phyloP scores from a whole-genome alignment of 2,329 filamentous ascomycete genomes.

The Microdochium nivale region DNA sequence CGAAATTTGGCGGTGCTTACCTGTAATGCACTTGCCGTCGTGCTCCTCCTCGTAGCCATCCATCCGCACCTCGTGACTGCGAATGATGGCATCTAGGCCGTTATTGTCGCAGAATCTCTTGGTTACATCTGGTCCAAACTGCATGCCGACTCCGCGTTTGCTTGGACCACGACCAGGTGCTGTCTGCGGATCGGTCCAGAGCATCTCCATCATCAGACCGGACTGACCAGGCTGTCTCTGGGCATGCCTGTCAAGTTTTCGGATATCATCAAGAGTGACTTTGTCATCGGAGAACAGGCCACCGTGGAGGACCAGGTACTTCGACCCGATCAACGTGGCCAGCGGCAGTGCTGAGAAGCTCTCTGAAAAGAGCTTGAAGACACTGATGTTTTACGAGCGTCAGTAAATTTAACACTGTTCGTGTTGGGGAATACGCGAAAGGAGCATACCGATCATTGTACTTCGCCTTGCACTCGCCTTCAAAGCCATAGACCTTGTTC shows the following conservation, averaged over 20 bases:
- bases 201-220: constrained; percentile 99
- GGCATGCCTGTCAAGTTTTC: constrained; percentile 82
- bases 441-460: constrained; percentile 67
- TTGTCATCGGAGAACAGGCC: constrained; percentile 96
- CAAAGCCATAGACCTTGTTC: constrained; percentile 97
- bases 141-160: constrained; percentile 92
- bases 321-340: constrained; percentile 83
- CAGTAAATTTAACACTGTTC: not conserved
- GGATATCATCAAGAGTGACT: constrained; percentile 83
- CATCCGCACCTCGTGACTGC: constrained; percentile 97
- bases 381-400: constrained; percentile 30
- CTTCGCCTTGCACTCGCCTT: constrained; percentile 96
- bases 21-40: constrained; percentile 88
- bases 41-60: constrained; percentile 99
- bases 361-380: constrained; percentile 97
- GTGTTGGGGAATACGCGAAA: not conserved
- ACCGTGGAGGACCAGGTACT: constrained; percentile 88
- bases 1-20: constrained; percentile 33
- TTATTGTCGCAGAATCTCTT: constrained; percentile 97
- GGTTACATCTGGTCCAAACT: constrained; percentile 94
- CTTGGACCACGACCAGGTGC: constrained; percentile 81
- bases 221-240: constrained; percentile 89
- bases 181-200: constrained; percentile 95
- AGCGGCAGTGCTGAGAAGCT: constrained; percentile 91
- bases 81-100: constrained; percentile 86